Conservation (phyloP, 768 basidiomycete genomes). For the Imleria badia region DNA sequence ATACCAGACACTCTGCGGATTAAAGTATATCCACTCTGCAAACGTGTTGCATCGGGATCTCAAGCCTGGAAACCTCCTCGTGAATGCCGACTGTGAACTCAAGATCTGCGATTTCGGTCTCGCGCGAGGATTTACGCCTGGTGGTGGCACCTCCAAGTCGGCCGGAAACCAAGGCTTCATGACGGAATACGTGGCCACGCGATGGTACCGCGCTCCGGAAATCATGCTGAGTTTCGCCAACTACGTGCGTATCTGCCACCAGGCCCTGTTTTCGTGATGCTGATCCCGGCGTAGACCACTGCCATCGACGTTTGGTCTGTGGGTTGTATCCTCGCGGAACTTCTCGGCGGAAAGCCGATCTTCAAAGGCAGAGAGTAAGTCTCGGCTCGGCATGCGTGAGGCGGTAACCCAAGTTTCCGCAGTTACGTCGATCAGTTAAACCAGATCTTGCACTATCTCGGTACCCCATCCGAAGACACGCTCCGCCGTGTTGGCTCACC, state of each 20-base stretch:
- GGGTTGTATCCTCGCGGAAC: slow-evolving; percentile 92
- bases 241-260: slow-evolving; percentile 57
- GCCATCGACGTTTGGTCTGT: slow-evolving; percentile 97
- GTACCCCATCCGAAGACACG: slow-evolving; percentile 95
- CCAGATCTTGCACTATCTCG: slow-evolving; percentile 97
- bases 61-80: slow-evolving; percentile 92
- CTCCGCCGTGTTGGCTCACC: slow-evolving; percentile 95
- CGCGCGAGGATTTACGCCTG: slow-evolving; percentile 90
- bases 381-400: neutral
- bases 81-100: slow-evolving; percentile 97
- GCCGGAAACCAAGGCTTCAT: slow-evolving; percentile 92
- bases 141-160: slow-evolving; percentile 67
- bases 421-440: slow-evolving; percentile 99
- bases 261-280: neutral
- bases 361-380: slow-evolving; percentile 96
- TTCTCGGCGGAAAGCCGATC: slow-evolving; percentile 91
- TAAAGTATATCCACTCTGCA: slow-evolving; percentile 98
- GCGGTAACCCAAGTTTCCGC: slow-evolving; percentile 6
- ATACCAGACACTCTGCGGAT: slow-evolving; percentile 96
- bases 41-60: slow-evolving; percentile 97
- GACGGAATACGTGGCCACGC: slow-evolving; percentile 99
- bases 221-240: slow-evolving; percentile 98
- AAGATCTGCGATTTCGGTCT: slow-evolving; percentile 99
- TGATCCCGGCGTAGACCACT: slow-evolving; percentile 57
- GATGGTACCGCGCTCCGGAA: slow-evolving; percentile 98